Percentiles rank a stretch among this genome's conserved stretches.
Evolutionary conservation across 768 basidiomycete genomes (phyloP).

Genomic region (Atractiella rhizophila): DNA sequence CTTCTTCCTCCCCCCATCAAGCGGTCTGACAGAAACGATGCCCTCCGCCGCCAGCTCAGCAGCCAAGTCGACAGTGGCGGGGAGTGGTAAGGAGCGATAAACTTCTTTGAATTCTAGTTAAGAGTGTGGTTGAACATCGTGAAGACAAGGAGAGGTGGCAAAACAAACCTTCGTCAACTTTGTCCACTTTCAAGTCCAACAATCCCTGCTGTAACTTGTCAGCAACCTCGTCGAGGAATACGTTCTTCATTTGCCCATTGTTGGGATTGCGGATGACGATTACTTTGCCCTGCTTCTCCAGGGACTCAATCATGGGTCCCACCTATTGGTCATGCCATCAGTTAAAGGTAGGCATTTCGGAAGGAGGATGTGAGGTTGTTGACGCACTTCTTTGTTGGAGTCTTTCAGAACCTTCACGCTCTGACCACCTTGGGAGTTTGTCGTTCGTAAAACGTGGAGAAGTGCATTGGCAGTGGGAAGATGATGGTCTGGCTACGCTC

Average conservation of each 20-base stretch:
- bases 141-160: not conserved
- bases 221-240: slow-evolving; percentile 14
- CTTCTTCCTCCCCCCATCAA: slow-evolving; percentile 31
- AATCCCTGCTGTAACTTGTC: too few species aligned
- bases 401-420: slow-evolving; percentile 66
- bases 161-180: slow-evolving; percentile 51
- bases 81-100: slow-evolving; percentile 63
- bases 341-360: too few species aligned
- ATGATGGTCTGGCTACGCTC: slow-evolving; percentile 48
- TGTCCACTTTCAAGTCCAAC: slow-evolving; percentile 2
- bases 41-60: slow-evolving; percentile 31
- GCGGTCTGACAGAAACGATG: slow-evolving; percentile 40
- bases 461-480: slow-evolving; percentile 63
- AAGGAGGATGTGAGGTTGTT: too few species aligned
- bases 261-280: slow-evolving; percentile 39
- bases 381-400: too few species aligned
- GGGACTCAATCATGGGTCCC: slow-evolving; percentile 62
- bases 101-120: slow-evolving; percentile 54
- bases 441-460: slow-evolving; percentile 59
- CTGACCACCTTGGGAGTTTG: slow-evolving; percentile 59
- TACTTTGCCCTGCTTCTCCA: slow-evolving; percentile 70
- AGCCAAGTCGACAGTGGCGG: slow-evolving; percentile 58
- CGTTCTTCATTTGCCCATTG: slow-evolving; percentile 16
- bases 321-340: slow-evolving; percentile 68
- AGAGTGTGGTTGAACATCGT: not conserved